Base-by-base conservation (phyloP, 2,329 filamentous ascomycete genomes). In the Xylariaceae sp. region DNA sequence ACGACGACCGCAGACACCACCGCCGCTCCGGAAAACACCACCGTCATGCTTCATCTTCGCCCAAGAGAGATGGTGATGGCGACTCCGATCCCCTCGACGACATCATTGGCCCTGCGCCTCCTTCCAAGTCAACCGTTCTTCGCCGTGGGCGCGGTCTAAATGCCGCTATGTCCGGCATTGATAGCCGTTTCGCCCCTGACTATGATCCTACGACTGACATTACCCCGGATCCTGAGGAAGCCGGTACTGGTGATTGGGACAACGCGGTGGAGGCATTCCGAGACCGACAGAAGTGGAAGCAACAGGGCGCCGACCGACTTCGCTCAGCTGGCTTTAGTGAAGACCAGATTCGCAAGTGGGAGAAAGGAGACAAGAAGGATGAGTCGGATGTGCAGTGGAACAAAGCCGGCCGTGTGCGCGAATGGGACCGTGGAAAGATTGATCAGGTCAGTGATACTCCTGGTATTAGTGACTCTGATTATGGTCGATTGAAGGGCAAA, bases 241-340 rank as follows among this genome's bases (percentile, higher is more conserved):
- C 75, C 2, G 74, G 73, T 18, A 80, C 79, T 34, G 85, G 87
- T 62, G 85, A 90, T 61, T 96, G 91, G 92, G 88, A 90, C 50
- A 84, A 90, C 67, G 86, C 89, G 0, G 78, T 94, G 0, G 91
- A 96, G 73, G 86, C 87, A 3, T 80, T 90, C 58, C 83, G 88
- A 45, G 91, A 96, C 71, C 85, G 90, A n/a, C 84, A 90, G 65
- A 87, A 86, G 65, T 92, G 89, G 84, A 86, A 85, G 68, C 81
- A 86, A 63, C 84, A 87, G 66, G 90, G 91, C 35, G 89, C 89
- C 5, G 87, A 92, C 55, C 79, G 92, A 59, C 75, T 97, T 61
- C 85, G 85, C 39, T 84, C 83, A 17, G 91, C 90, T 0, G 92
- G 92, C 0, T 95, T 96, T 69, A 85, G 83, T 1, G 88, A 92